Percentiles rank a stretch among this genome's conserved stretches.
These are phyloP conservation scores for Lasiodiplodia gonubiensis DNA, from an alignment of 2,329 filamentous ascomycete species.

Conservation along the genomic window DNA sequence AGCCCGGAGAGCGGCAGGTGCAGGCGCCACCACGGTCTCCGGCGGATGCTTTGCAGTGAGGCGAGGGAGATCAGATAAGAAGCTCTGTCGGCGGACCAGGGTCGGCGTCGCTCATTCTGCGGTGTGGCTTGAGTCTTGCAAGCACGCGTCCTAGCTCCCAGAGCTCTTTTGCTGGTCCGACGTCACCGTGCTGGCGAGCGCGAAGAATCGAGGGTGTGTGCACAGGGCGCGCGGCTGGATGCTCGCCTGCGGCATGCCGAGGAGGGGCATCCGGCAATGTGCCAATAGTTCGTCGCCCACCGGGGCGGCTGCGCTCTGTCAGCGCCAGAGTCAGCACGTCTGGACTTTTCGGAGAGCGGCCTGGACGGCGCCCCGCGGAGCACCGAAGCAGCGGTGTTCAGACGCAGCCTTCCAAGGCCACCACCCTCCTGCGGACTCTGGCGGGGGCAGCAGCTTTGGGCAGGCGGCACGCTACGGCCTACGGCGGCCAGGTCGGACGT, in stretches of 20 bases:
- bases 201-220: background rate
- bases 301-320: slow-evolving; percentile 8
- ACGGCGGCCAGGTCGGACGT: slow-evolving; percentile 20
- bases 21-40: background rate
- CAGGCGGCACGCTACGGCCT: slow-evolving; percentile 4
- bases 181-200: background rate
- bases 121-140: slow-evolving; percentile 12
- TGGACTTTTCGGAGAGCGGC: background rate
- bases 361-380: slow-evolving; percentile 16
- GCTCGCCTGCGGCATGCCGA: slow-evolving; percentile 17
- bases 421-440: slow-evolving; percentile 13
- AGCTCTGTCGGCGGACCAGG: slow-evolving; percentile 16
- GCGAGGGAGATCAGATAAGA: slow-evolving; percentile 22
- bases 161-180: slow-evolving; percentile 11
- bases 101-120: background rate
- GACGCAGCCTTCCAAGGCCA: slow-evolving; percentile 19
- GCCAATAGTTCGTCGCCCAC: slow-evolving; percentile 10
- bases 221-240: background rate
- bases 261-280: background rate
- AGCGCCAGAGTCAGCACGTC: slow-evolving; percentile 19
- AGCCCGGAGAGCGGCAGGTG: background rate
- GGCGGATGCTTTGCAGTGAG: background rate
- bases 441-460: background rate
- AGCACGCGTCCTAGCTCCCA: slow-evolving; percentile 17
- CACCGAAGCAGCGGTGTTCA: slow-evolving; percentile 14